These are phyloP conservation scores for Cyclotella baltica DNA, from an alignment of 108 stramenopile genomes.

Conservation along the genomic window DNA sequence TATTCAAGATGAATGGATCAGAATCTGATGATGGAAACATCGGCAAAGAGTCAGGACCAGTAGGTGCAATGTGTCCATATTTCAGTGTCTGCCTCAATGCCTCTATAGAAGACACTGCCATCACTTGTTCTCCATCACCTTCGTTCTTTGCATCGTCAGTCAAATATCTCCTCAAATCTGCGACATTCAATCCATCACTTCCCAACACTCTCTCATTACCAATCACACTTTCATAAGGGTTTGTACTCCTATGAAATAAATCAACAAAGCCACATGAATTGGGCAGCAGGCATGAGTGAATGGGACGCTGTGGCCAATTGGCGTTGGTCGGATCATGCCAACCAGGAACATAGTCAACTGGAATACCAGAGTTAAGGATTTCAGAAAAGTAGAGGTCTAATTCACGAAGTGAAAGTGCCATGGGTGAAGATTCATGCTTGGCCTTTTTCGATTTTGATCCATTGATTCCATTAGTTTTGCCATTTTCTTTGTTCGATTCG, in stretches of 20 bases:
- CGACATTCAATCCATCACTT: slow-evolving; percentile 79
- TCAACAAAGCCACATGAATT: slow-evolving; percentile 45
- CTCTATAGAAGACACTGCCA: slow-evolving; percentile 47
- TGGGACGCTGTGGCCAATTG: slow-evolving; percentile 87
- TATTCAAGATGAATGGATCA: slow-evolving; percentile 82
- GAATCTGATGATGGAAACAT: slow-evolving; percentile 71
- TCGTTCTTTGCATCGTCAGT: slow-evolving; percentile 8
- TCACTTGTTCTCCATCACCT: slow-evolving; percentile 18
- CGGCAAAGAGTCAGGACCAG: slow-evolving; percentile 88
- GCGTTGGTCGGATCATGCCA: slow-evolving; percentile 85
- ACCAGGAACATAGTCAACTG: slow-evolving; percentile 83
- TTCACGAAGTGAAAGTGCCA: slow-evolving; percentile 46
- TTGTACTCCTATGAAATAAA: slow-evolving; percentile 67
- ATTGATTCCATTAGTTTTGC: slow-evolving; percentile 17
- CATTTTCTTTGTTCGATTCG: slow-evolving; percentile 13
- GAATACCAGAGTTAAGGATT: slow-evolving; percentile 65
- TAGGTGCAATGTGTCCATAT: slow-evolving; percentile 83
- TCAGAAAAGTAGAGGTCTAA: slow-evolving; percentile 71
- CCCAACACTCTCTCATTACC: slow-evolving; percentile 61
- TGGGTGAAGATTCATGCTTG: slow-evolving; percentile 22
- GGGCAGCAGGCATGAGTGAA: slow-evolving; percentile 81
- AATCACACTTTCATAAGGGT: slow-evolving; percentile 69
- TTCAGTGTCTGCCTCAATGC: slow-evolving; percentile 67
- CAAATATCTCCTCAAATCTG: slow-evolving; percentile 69
- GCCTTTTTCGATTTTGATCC: slow-evolving; percentile 26